These are phyloP conservation scores for Talaromyces sp. DNA, from an alignment of 2,329 filamentous ascomycete genomes.

Conservation along the genomic window DNA sequence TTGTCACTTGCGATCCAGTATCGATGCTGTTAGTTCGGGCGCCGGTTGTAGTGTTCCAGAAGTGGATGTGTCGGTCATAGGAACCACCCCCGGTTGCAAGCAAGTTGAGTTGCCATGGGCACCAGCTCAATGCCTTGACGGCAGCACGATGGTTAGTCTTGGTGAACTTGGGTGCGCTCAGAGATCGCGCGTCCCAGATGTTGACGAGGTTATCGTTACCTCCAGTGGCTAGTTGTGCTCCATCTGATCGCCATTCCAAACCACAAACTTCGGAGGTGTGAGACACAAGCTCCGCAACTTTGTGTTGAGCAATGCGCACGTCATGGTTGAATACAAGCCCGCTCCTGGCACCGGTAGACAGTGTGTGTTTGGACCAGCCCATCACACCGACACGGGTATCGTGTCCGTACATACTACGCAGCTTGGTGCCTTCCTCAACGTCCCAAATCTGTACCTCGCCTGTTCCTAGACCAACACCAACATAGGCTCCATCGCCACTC, in stretches of 20 bases:
- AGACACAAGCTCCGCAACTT: constrained; percentile 91
- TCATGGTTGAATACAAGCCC: constrained; percentile 98
- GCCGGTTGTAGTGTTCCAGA: constrained; percentile 99
- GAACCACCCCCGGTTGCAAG: constrained; percentile 94
- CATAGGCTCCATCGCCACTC: constrained; percentile 95
- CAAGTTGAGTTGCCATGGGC: constrained; percentile 96
- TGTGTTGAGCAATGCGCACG: constrained; percentile 95
- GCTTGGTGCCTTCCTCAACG: constrained; percentile 87
- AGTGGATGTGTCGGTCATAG: constrained; percentile 97
- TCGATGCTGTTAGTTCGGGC: constrained; percentile 99
- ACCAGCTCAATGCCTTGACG: constrained; percentile 97
- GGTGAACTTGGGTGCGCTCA: constrained; percentile 93
- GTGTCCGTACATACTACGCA: constrained; percentile 97
- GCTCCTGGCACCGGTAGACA: constrained; percentile 90
- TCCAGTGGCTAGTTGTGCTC: constrained; percentile 91
- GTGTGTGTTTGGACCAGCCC: constrained; percentile 98
- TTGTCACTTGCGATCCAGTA: constrained; percentile 95
- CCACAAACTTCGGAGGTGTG: constrained; percentile 98
- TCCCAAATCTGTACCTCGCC: constrained; percentile 99
- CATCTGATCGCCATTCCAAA: constrained; percentile 94
- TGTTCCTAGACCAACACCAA: constrained; percentile 87
- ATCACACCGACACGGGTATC: constrained; percentile 95
- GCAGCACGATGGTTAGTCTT: constrained; percentile 99
- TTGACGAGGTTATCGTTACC: constrained; percentile 98
- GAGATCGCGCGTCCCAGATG: constrained; percentile 95